These are phyloP conservation scores for Tetrahymena borealis DNA, from an alignment of 73 alveolate genomes.

Conservation along the genomic window DNA sequence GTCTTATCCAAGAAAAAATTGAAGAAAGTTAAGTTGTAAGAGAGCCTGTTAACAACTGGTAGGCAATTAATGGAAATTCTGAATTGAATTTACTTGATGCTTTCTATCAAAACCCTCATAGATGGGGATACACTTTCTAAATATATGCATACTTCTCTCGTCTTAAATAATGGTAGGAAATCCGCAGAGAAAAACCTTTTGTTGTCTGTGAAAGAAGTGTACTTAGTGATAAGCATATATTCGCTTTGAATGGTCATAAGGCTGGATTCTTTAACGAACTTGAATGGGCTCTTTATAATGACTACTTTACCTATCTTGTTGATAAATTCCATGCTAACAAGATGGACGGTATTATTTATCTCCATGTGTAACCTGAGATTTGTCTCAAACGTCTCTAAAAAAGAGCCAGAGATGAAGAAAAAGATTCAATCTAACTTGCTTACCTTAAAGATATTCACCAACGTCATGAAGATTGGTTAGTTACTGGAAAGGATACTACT, in stretches of 20 bases:
- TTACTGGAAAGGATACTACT: neutral
- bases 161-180: constrained; percentile 32
- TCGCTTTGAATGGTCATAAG: constrained; percentile 34
- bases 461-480: constrained; percentile 39
- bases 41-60: constrained; percentile 40
- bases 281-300: constrained; percentile 29
- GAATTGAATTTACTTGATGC: constrained; percentile 18
- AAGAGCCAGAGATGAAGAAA: constrained; percentile 46
- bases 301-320: constrained; percentile 9
- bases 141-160: constrained; percentile 29
- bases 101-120: constrained; percentile 19
- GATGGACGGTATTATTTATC: constrained; percentile 20
- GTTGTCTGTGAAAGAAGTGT: constrained; percentile 38
- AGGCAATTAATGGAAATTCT: constrained; percentile 33
- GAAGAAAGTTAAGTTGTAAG: constrained; percentile 10
- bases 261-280: constrained; percentile 27
- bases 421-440: constrained; percentile 17
- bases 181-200: constrained; percentile 17
- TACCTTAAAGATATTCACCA: constrained; percentile 21
- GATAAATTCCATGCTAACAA: constrained; percentile 22
- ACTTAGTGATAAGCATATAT: constrained; percentile 9
- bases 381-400: constrained; percentile 16
- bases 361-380: constrained; percentile 28
- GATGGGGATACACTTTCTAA: constrained; percentile 43
- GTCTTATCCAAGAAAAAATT: neutral